Percentiles rank a stretch among this genome's conserved stretches.
Evolutionary conservation across 2,329 filamentous ascomycete genomes (phyloP).

Genomic region (Akanthomyces lecanii): DNA sequence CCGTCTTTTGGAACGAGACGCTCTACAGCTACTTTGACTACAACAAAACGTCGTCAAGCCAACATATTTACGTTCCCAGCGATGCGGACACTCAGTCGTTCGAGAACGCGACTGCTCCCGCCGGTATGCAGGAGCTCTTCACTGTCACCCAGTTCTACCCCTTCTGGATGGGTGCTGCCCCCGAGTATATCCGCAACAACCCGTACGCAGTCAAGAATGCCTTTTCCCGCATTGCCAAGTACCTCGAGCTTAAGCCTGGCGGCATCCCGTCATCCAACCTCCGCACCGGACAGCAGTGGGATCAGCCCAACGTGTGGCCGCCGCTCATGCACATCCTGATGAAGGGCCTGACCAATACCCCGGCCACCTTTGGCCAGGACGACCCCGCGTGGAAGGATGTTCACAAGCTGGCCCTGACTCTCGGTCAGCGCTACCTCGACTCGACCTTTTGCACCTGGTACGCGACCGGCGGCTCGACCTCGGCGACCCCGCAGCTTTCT

Average conservation of each 20-base stretch:
- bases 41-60: slow-evolving; percentile 56
- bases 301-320: slow-evolving; percentile 67
- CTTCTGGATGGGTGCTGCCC: slow-evolving; percentile 65
- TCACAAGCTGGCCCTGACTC: slow-evolving; percentile 50
- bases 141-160: slow-evolving; percentile 60
- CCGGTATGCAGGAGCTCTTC: slow-evolving; percentile 55
- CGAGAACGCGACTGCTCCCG: slow-evolving; percentile 41
- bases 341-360: slow-evolving; percentile 56
- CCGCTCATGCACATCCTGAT: slow-evolving; percentile 63
- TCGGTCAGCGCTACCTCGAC: slow-evolving; percentile 64
- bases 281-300: slow-evolving; percentile 62
- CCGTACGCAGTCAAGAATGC: slow-evolving; percentile 52
- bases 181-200: slow-evolving; percentile 51
- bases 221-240: slow-evolving; percentile 49
- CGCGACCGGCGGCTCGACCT: slow-evolving; percentile 60
- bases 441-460: slow-evolving; percentile 68
- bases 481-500: slow-evolving; percentile 45
- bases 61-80: slow-evolving; percentile 50
- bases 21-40: slow-evolving; percentile 65
- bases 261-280: slow-evolving; percentile 61
- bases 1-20: slow-evolving; percentile 60
- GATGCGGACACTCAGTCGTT: slow-evolving; percentile 38
- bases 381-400: slow-evolving; percentile 52
- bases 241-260: slow-evolving; percentile 49
- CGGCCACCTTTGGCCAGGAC: slow-evolving; percentile 48